Evolutionary conservation across 371 early-diverging fungal species (phyloP), one percentile per base, ranked within the genome.

Genomic region (Mucor velutinosus): DNA sequence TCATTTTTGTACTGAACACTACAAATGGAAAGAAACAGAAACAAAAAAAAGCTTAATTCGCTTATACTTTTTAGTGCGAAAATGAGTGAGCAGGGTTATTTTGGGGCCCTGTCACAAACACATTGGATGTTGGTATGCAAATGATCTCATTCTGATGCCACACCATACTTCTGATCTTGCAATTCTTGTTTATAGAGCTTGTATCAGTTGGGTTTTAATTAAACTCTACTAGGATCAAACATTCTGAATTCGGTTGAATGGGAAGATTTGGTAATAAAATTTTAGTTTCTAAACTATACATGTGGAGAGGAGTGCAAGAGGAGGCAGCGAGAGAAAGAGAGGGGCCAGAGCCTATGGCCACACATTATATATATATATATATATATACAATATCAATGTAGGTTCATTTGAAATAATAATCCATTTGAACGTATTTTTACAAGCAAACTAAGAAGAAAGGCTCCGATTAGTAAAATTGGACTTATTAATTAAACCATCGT

Each of bases 31-130:
- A 49, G 21, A 19, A 21, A 51, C 21, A 51, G 23, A 51, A 51
- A 51, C 8, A 23, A 51, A 51, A 57, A 57, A 57, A 65, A 51
- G 37, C n/a, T 57, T 60, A 55, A 56, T 35, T 49, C 23, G n/a
- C 14, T 58, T 56, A 29, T 33, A 15, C 56, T 32, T 43, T 15
- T 29, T 41, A 12, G 25, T 51, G 19, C 17, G 41, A 25, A 49
- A 25, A 41, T 3, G 25, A 23, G n/a, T 15, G 51, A 57, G 19
- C 57, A 56, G 33, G 75, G 75, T 2, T 78, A 66, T 45, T 45
- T 41, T 75, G 78, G 78, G 78, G 73, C 3, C 74, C 78, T 21
- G 64, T 73, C 47, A 75, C 78, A 37, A 78, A 76, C 55, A 75
- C 78, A 25, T 69, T 75, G 17, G 73, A 78, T 45, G n/a, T 19